A percentile compares a stretch with the other conserved stretches of the same genome.
Evolutionary conservation across 768 basidiomycete species (phyloP).

Genomic region (Cyathus striatus): DNA sequence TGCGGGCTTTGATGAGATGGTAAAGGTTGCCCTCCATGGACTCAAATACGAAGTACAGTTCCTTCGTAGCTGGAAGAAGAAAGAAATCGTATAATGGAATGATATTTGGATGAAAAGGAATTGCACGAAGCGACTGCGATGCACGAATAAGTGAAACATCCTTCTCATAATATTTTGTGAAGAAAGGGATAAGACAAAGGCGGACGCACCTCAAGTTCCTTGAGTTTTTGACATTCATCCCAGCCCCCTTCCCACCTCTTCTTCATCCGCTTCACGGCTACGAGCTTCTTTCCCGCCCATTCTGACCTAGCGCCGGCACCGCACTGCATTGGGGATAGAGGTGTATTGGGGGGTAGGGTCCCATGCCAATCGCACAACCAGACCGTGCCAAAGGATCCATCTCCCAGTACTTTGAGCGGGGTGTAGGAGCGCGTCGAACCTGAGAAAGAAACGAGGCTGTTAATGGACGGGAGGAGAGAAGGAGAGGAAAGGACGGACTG

Average conservation of each 20-base stretch:
- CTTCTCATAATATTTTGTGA: too few relatives aligned
- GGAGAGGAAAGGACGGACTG: slow-evolving; percentile 42
- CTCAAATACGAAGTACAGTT: slow-evolving; percentile 99
- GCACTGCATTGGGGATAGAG: slow-evolving; percentile 93
- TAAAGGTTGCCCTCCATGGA: slow-evolving; percentile 99
- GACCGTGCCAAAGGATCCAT: slow-evolving; percentile 98
- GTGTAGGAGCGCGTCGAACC: slow-evolving; percentile 88
- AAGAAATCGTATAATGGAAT: slow-evolving; percentile 99
- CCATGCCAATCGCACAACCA: slow-evolving; percentile 99
- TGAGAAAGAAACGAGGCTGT: slow-evolving; percentile 27
- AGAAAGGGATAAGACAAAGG: slow-evolving; percentile 3
- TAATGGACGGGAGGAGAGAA: slow-evolving; percentile 8
- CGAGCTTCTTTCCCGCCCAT: slow-evolving; percentile 90
- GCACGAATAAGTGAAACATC: slow-evolving; percentile 7
- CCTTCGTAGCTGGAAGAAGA: slow-evolving; percentile 90
- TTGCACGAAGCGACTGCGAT: slow-evolving; percentile 82
- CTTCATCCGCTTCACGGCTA: slow-evolving; percentile 98
- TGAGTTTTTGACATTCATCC: slow-evolving; percentile 93
- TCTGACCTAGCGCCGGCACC: slow-evolving; percentile 89
- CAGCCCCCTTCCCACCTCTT: slow-evolving; percentile 97
- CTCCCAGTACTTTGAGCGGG: slow-evolving; percentile 93
- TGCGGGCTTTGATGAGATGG: slow-evolving; percentile 96
- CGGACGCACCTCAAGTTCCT: slow-evolving; percentile 88
- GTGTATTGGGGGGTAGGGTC: slow-evolving; percentile 85
- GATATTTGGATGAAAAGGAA: slow-evolving; percentile 94